Conservation (phyloP, 441 rosid species). For the Bruguiera hainesii region DNA sequence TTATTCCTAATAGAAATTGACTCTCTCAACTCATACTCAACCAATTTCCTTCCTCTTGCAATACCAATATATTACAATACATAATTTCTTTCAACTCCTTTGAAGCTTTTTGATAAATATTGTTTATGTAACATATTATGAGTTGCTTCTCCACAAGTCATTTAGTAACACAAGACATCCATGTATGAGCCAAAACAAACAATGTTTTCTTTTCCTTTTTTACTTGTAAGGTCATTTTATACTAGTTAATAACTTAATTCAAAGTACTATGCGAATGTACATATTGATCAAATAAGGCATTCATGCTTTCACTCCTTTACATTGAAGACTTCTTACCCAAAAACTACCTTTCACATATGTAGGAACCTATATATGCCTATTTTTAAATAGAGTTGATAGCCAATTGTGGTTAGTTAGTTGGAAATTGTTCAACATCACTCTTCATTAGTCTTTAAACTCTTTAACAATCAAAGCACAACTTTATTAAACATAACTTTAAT, state of each 20-base stretch:
- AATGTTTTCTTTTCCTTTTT: background rate
- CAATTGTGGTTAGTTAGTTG: background rate
- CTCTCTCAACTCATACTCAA: too few species aligned
- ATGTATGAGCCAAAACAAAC: too few species aligned
- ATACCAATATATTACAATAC: too few species aligned
- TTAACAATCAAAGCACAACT: background rate
- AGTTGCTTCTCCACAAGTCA: too few species aligned
- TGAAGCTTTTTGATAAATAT: too few species aligned
- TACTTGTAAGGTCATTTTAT: slow-evolving; percentile 5
- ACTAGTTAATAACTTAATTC: slow-evolving; percentile 14
- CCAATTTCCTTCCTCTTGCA: too few species aligned
- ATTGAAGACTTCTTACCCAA: background rate
- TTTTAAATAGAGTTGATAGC: background rate
- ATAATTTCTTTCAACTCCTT: too few species aligned
- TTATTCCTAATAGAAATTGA: too few species aligned
- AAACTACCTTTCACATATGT: background rate
- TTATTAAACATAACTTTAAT: background rate
- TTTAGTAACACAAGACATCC: too few species aligned
- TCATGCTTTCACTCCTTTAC: background rate
- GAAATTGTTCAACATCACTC: background rate
- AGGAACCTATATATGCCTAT: background rate
- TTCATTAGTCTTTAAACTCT: slow-evolving; percentile 1
- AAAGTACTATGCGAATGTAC: slow-evolving; percentile 5
- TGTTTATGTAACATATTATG: too few species aligned
- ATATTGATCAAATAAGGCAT: slow-evolving; percentile 11